Evolutionary conservation across 768 basidiomycete species (phyloP), one percentile per base, ranked within the genome.

Genomic region (Pholiota molesta): DNA sequence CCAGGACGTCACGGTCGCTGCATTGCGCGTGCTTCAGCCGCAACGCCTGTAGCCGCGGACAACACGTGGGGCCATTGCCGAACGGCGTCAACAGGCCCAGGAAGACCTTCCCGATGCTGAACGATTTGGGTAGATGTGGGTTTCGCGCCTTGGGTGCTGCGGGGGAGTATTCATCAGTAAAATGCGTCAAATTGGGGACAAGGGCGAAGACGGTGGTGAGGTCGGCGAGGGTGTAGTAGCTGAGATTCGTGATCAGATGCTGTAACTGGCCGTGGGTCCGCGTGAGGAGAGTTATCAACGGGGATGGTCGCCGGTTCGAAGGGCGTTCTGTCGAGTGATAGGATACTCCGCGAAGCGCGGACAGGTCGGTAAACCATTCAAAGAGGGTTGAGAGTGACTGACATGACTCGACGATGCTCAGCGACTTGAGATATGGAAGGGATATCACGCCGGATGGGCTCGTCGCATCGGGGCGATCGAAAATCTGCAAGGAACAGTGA

Each of bases 321-420:
- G 66, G 66, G 55, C 49, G 59, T 35, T 62, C 52, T 16, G 33
- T 62, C 1, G 66, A 52, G 28, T 64, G 63, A 53, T 57, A 67
- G 17, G 63, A 55, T 4, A 67, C 29, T 4, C 26, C 42, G 7
- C 53, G 59, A 14, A 67, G 55, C 2, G 52, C 45, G 11, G 66
- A 61, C 11, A 67, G 11, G 9, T 37, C 55, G 29, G 62, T 17
- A 1, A 67, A 51, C 37, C 42, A 40, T 35, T 62, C 61, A 39
- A 67, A 60, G 4, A 67, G 56, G 9, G 61, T 60, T 1, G 11
- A 51, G 1, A 64, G 35, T 35, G 28, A 21, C 26, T 19, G 1
- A 47, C 61, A 6, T 52, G 23, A 59, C 35, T 67, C 66, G n/a
- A 67, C n/a, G 26, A 67, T 55, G 11, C 40, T 58, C 21, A 67